Evolutionary conservation across 2,329 filamentous ascomycete genomes (phyloP).

Genomic region (Pezicula radicicola): DNA sequence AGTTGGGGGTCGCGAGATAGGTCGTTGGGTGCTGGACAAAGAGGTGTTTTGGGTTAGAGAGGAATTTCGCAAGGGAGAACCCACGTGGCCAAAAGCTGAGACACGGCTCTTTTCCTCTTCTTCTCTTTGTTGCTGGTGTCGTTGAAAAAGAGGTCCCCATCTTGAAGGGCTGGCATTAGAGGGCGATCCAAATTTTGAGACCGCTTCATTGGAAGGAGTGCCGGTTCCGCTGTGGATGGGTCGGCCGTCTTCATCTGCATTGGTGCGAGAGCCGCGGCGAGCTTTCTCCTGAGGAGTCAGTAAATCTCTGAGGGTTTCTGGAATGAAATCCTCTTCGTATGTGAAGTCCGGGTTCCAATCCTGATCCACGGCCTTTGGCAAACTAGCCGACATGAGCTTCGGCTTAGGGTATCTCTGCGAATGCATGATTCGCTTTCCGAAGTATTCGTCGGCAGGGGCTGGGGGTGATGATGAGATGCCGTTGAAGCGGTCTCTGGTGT

Average conservation of each 20-base stretch:
- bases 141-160: constrained; percentile 59
- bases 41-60: constrained; percentile 52
- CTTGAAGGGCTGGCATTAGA: constrained; percentile 55
- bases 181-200: constrained; percentile 60
- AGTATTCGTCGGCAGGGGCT: constrained; percentile 53
- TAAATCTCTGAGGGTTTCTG: constrained; percentile 64
- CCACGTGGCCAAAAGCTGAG: constrained; percentile 64
- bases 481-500: constrained; percentile 62
- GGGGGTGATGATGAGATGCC: constrained; percentile 38
- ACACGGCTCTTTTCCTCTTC: constrained; percentile 43
- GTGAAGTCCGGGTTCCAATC: constrained; percentile 69
- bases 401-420: constrained; percentile 66
- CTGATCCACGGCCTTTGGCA: constrained; percentile 56
- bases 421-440: constrained; percentile 70
- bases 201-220: constrained; percentile 36
- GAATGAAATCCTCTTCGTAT: constrained; percentile 88
- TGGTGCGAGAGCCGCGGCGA: constrained; percentile 53
- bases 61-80: constrained; percentile 62
- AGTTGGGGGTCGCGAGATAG: constrained; percentile 35
- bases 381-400: constrained; percentile 65
- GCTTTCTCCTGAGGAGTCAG: constrained; percentile 67
- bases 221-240: constrained; percentile 38
- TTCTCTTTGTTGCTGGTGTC: constrained; percentile 45
- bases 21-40: constrained; percentile 31
- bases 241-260: constrained; percentile 49